Evolutionary conservation across 805 yeast species (phyloP).

Genomic region (Ogataea thermomethanolica): DNA sequence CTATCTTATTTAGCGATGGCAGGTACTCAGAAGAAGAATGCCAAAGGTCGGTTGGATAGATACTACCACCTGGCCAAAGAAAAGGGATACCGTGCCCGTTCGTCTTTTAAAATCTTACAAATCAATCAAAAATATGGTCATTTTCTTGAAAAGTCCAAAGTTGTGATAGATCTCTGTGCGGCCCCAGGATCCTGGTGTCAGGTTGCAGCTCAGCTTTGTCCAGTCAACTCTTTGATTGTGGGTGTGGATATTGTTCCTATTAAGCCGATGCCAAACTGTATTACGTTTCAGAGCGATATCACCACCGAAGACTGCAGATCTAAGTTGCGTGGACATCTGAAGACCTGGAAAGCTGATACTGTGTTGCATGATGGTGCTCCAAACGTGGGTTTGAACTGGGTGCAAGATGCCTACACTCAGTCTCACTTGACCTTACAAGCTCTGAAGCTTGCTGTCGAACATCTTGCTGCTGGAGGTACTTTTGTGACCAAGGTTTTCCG

Average conservation of each 20-base stretch:
- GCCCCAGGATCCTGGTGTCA: slow-evolving; percentile 99
- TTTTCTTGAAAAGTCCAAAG: slow-evolving; percentile 89
- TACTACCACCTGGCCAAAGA: slow-evolving; percentile 96
- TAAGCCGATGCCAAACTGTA: slow-evolving; percentile 91
- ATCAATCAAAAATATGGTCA: slow-evolving; percentile 96
- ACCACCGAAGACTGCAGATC: slow-evolving; percentile 98
- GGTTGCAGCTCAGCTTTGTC: slow-evolving; percentile 92
- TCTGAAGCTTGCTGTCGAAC: slow-evolving; percentile 88
- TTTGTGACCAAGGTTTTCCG: slow-evolving; percentile 96
- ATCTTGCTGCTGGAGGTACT: slow-evolving; percentile 86
- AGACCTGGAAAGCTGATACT: slow-evolving; percentile 98
- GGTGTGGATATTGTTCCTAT: slow-evolving; percentile 99
- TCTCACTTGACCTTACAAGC: slow-evolving; percentile 95
- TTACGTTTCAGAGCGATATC: slow-evolving; percentile 93
- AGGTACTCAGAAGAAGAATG: slow-evolving; percentile 92
- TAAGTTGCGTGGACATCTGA: slow-evolving; percentile 89
- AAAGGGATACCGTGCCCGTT: slow-evolving; percentile 98
- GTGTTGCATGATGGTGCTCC: slow-evolving; percentile 99
- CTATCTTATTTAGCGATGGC: slow-evolving; percentile 24
- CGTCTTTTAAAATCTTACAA: slow-evolving; percentile 92
- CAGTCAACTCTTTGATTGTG: slow-evolving; percentile 86
- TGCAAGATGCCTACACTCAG: slow-evolving; percentile 98
- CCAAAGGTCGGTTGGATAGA: slow-evolving; percentile 98
- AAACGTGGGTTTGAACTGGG: slow-evolving; percentile 99
- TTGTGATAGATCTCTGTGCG: slow-evolving; percentile 96